Evolutionary conservation across 352 stramenopile species (phyloP).

Genomic region (Aphanomyces astaci): DNA sequence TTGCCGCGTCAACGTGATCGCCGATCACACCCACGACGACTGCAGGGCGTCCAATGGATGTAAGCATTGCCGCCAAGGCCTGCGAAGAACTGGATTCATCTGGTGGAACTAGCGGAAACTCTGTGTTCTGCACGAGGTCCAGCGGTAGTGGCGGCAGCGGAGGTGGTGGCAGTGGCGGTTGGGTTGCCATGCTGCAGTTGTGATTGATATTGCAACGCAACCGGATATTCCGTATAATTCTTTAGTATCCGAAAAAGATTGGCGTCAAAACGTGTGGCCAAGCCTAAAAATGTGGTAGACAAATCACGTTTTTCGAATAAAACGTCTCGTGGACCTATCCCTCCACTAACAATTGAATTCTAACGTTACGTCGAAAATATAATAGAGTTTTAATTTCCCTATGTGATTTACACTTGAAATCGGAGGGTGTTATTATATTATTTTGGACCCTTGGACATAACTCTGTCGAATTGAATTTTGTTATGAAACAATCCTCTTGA

Average conservation of each 20-base stretch:
- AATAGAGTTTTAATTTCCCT: slow-evolving; percentile 4
- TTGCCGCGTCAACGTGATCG: neutral
- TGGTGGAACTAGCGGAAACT: neutral
- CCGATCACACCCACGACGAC: slow-evolving; percentile 14
- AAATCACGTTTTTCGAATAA: neutral
- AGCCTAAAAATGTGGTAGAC: neutral
- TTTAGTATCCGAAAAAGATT: slow-evolving; percentile 22
- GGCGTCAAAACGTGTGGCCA: slow-evolving; percentile 13
- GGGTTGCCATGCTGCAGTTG: neutral
- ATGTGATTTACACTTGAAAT: neutral
- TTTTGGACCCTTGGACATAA: neutral
- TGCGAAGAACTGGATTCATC: neutral
- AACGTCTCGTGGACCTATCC: neutral
- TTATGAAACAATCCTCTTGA: neutral
- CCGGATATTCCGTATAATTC: neutral
- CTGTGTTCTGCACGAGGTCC: slow-evolving; percentile 4
- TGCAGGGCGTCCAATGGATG: neutral
- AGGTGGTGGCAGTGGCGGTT: neutral
- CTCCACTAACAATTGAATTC: no score
- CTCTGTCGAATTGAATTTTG: neutral
- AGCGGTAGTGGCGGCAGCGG: slow-evolving; percentile 10
- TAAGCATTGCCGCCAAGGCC: neutral
- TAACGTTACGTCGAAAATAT: no score
- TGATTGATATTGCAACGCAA: neutral
- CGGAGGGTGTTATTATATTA: neutral